phyloP scores from a whole-genome alignment of 768 basidiomycete genomes.

The button mushroom (Agaricus bisporus) region DNA sequence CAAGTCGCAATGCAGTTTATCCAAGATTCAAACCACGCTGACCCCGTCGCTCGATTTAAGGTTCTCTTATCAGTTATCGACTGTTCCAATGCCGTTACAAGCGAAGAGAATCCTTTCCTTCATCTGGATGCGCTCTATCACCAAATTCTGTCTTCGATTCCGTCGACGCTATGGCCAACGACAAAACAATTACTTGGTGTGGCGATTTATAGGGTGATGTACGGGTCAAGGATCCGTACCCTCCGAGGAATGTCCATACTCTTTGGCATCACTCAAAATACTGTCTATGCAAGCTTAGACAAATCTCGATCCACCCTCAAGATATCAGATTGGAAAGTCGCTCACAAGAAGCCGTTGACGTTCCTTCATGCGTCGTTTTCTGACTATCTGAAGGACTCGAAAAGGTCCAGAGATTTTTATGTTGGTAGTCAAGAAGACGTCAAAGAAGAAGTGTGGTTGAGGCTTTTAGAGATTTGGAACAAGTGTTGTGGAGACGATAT shows the following conservation, averaged over 20 bases:
- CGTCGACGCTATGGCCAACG: background rate
- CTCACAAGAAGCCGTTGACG: no score
- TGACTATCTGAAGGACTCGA: no score
- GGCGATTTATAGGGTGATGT: background rate
- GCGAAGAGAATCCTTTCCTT: background rate
- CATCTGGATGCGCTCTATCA: background rate
- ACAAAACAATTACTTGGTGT: background rate
- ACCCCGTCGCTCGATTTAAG: background rate
- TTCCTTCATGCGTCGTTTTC: no score
- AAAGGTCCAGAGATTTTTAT: no score
- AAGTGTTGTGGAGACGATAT: no score
- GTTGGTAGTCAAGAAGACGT: no score
- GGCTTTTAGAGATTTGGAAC: background rate
- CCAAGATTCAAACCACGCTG: background rate
- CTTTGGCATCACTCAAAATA: background rate
- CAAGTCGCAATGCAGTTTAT: background rate
- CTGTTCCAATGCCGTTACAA: background rate
- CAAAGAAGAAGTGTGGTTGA: background rate
- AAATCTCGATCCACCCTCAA: background rate
- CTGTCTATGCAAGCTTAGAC: background rate
- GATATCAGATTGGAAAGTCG: background rate
- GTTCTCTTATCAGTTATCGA: background rate
- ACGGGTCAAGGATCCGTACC: background rate
- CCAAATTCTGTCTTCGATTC: background rate
- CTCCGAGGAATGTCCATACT: background rate